Conservation (phyloP, 371 early-diverging fungal species). For the Massospora cicadina region DNA sequence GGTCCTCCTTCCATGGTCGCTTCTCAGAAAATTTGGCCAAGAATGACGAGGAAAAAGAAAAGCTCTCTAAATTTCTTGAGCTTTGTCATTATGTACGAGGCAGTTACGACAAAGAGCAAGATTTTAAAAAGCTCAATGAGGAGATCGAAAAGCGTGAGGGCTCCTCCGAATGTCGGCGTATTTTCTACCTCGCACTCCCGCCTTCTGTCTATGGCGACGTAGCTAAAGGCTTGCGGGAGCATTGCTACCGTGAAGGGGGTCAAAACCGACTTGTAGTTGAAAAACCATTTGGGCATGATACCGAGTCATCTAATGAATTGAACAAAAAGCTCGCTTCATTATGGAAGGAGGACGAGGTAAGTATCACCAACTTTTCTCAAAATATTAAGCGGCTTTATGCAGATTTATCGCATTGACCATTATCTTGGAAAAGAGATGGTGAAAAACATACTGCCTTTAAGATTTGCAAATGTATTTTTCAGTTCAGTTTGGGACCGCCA, state of each 20-base stretch:
- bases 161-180: slow-evolving; percentile 26
- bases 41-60: slow-evolving; percentile 29
- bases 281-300: slow-evolving; percentile 97
- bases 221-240: slow-evolving; percentile 44
- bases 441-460: slow-evolving; percentile 83
- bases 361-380: neutral
- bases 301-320: slow-evolving; percentile 58
- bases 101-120: slow-evolving; percentile 66
- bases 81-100: slow-evolving; percentile 73
- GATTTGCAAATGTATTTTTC: slow-evolving; percentile 90
- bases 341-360: slow-evolving; percentile 74
- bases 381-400: slow-evolving; percentile 5
- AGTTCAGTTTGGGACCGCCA: slow-evolving; percentile 81
- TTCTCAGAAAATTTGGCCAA: slow-evolving; percentile 41
- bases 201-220: slow-evolving; percentile 86
- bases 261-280: slow-evolving; percentile 77
- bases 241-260: slow-evolving; percentile 33
- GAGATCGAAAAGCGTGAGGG: slow-evolving; percentile 34
- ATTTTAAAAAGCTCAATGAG: slow-evolving; percentile 41
- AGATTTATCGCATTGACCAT: slow-evolving; percentile 96
- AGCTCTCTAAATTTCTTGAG: slow-evolving; percentile 49
- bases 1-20: slow-evolving; percentile 54
- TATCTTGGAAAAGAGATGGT: slow-evolving; percentile 99
- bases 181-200: slow-evolving; percentile 98
- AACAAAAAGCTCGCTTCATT: slow-evolving; percentile 38